These are phyloP conservation scores for Cochlearia excelsa DNA, from an alignment of 345 rosid species.

Conservation along the genomic window DNA sequence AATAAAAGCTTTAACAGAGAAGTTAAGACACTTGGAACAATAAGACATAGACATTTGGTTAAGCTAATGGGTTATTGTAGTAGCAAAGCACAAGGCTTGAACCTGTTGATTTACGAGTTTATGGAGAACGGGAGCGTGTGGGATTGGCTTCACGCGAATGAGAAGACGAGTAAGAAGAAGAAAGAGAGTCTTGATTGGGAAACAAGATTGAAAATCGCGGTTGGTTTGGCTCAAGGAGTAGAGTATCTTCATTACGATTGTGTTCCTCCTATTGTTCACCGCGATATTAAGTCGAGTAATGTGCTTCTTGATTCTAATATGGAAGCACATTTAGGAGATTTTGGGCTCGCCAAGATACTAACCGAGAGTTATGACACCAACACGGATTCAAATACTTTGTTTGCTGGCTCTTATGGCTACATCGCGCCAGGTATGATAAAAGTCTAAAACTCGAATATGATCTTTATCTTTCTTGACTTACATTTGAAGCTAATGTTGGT, in stretches of 20 bases:
- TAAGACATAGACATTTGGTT: slow-evolving; percentile 81
- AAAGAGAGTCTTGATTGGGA: slow-evolving; percentile 73
- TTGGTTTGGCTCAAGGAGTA: slow-evolving; percentile 86
- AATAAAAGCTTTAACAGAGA: slow-evolving; percentile 88
- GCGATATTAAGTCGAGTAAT: slow-evolving; percentile 93
- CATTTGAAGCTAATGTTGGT: slow-evolving; percentile 3
- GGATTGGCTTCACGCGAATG: slow-evolving; percentile 78
- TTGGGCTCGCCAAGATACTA: slow-evolving; percentile 78
- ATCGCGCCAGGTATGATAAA: slow-evolving; percentile 70
- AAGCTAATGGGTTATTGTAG: slow-evolving; percentile 85
- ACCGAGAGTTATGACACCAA: slow-evolving; percentile 51
- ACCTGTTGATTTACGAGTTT: slow-evolving; percentile 80
- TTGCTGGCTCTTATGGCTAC: slow-evolving; percentile 94
- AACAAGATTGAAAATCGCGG: slow-evolving; percentile 66
- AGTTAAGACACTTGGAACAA: slow-evolving; percentile 72
- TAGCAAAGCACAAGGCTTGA: slow-evolving; percentile 57
- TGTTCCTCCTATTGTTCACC: slow-evolving; percentile 75
- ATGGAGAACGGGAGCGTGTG: slow-evolving; percentile 95
- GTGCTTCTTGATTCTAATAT: slow-evolving; percentile 69
- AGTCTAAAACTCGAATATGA: slow-evolving; percentile 5
- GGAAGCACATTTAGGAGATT: slow-evolving; percentile 97
- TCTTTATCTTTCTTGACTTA: neutral
- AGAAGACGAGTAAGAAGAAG: slow-evolving; percentile 37
- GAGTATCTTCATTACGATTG: slow-evolving; percentile 97
- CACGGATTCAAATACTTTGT: slow-evolving; percentile 73